Conservation (phyloP, 805 yeast genomes). For the Teunomyces lycoperdinae region DNA sequence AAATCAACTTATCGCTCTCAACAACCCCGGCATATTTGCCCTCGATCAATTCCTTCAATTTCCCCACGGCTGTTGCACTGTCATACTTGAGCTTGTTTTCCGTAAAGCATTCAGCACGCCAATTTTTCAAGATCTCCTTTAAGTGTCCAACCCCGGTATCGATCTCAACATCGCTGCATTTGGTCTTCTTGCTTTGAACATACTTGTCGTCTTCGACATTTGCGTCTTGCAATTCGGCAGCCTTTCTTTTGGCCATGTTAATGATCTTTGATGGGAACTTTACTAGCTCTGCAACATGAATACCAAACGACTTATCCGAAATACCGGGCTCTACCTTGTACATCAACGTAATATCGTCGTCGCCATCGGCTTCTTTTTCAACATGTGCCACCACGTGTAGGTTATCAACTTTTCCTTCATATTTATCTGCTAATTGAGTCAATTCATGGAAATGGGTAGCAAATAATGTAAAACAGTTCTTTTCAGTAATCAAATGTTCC, state of each 20-base stretch:
- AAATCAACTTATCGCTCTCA: slow-evolving; percentile 39
- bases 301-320: slow-evolving; percentile 94
- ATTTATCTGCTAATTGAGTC: slow-evolving; percentile 68
- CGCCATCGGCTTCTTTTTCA: slow-evolving; percentile 45
- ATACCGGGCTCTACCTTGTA: slow-evolving; percentile 97
- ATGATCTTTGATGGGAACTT: slow-evolving; percentile 89
- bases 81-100: slow-evolving; percentile 17
- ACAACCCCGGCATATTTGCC: slow-evolving; percentile 15
- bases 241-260: slow-evolving; percentile 93
- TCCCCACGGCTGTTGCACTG: slow-evolving; percentile 38
- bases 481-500: slow-evolving; percentile 70
- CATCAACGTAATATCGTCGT: slow-evolving; percentile 74
- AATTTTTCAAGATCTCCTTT: slow-evolving; percentile 48
- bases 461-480: slow-evolving; percentile 79
- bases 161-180: slow-evolving; percentile 53
- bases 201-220: slow-evolving; percentile 38
- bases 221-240: slow-evolving; percentile 74
- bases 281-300: slow-evolving; percentile 95
- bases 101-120: slow-evolving; percentile 48
- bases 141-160: slow-evolving; percentile 50
- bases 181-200: slow-evolving; percentile 46
- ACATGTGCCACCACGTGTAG: slow-evolving; percentile 93
- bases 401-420: slow-evolving; percentile 62
- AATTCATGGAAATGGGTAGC: slow-evolving; percentile 98
- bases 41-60: slow-evolving; percentile 36